Percentiles rank a stretch among this genome's conserved stretches.
Evolutionary conservation across 73 alveolate genomes (phyloP).

Genomic region (Uronychia setigera): DNA sequence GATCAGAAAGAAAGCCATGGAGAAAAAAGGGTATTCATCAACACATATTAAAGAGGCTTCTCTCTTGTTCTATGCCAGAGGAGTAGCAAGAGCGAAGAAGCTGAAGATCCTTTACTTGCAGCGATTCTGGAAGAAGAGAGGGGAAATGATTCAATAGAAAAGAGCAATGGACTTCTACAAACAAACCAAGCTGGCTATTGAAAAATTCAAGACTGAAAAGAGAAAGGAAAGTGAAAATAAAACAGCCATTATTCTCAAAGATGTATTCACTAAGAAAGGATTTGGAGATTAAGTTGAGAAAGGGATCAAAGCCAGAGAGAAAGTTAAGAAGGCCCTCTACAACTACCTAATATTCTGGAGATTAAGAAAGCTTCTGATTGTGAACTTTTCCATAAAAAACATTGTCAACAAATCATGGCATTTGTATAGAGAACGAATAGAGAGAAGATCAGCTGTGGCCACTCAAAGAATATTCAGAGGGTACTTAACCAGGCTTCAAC

Average conservation of each 20-base stretch:
- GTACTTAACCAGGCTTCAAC: slow-evolving; percentile 37
- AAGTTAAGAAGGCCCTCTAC: slow-evolving; percentile 23
- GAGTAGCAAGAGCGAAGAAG: slow-evolving; percentile 17
- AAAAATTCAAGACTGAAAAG: slow-evolving; percentile 40
- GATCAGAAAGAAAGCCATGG: slow-evolving; percentile 40
- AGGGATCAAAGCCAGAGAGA: slow-evolving; percentile 33
- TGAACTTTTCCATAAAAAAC: slow-evolving; percentile 4
- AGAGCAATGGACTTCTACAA: slow-evolving; percentile 31
- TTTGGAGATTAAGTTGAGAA: slow-evolving; percentile 20
- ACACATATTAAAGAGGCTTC: slow-evolving; percentile 19
- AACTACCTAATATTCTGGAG: slow-evolving; percentile 17
- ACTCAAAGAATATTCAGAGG: slow-evolving; percentile 69
- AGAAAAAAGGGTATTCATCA: slow-evolving; percentile 44
- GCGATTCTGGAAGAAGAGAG: slow-evolving; percentile 40
- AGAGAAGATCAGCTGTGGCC: slow-evolving; percentile 38
- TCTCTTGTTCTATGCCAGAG: slow-evolving; percentile 16
- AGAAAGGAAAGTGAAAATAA: slow-evolving; percentile 46
- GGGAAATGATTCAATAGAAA: slow-evolving; percentile 12
- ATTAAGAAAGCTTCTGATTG: slow-evolving; percentile 13
- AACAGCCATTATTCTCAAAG: slow-evolving; percentile 41
- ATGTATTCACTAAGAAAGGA: slow-evolving; percentile 28
- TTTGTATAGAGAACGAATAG: slow-evolving; percentile 35
- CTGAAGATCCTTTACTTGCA: slow-evolving; percentile 19
- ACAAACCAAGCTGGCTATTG: slow-evolving; percentile 17
- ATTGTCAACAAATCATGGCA: slow-evolving; percentile 54